These are phyloP conservation scores for Yamagishiella unicocca DNA, from an alignment of 139 green algal species.

Conservation along the genomic window DNA sequence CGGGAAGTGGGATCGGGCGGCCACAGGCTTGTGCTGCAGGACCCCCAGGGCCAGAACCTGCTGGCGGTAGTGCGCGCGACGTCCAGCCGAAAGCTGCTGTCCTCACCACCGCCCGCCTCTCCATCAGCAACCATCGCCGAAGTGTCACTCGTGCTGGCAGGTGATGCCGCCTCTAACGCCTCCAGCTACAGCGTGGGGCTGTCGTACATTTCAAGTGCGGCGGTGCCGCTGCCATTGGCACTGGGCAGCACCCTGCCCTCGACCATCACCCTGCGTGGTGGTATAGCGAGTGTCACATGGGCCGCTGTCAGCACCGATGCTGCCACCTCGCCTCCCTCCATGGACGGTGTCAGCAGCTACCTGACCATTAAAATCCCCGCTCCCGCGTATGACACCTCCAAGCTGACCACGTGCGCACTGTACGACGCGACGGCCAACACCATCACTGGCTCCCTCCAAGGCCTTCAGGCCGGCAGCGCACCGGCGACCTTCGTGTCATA, in stretches of 20 bases:
- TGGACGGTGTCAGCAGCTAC: conserved; percentile 3
- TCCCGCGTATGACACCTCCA: not conserved
- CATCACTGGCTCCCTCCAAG: not conserved
- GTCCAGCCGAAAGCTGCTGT: not conserved
- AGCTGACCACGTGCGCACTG: not conserved
- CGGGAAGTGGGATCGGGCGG: too few species aligned
- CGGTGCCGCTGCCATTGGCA: not conserved
- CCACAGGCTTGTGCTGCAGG: too few species aligned
- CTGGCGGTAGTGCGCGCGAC: too few species aligned
- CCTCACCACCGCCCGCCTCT: too few species aligned
- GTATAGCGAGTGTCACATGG: not conserved
- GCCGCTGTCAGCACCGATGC: not conserved
- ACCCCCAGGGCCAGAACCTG: too few species aligned
- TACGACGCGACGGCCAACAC: not conserved
- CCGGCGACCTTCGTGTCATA: not conserved
- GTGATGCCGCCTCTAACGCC: not conserved
- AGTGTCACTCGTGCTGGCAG: not conserved
- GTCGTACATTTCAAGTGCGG: not conserved
- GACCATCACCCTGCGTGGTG: not conserved
- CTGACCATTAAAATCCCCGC: not conserved
- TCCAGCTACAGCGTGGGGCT: not conserved
- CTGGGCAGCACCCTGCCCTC: not conserved
- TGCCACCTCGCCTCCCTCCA: not conserved
- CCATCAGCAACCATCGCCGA: not conserved
- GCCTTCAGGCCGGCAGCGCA: not conserved